These are phyloP conservation scores for Penicillium ochrochloron DNA, from an alignment of 495 filamentous ascomycete species.

Conservation along the genomic window DNA sequence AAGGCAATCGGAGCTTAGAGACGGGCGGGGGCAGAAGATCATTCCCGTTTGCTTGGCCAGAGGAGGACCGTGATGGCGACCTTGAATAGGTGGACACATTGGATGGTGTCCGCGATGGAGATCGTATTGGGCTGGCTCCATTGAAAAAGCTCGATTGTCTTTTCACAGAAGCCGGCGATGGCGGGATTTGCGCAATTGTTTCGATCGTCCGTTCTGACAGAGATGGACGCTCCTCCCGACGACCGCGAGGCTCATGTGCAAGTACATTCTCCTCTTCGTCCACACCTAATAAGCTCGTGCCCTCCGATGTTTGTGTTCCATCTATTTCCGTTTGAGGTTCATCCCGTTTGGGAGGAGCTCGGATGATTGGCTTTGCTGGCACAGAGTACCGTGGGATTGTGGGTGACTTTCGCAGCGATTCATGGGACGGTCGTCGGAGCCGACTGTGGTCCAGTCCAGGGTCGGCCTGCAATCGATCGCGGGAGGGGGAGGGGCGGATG, in stretches of 20 bases:
- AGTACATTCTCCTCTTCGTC: slow-evolving; percentile 25
- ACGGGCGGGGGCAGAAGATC: slow-evolving; percentile 34
- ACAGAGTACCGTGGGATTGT: slow-evolving; percentile 34
- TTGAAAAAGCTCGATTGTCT: slow-evolving; percentile 66
- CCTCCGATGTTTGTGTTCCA: slow-evolving; percentile 25
- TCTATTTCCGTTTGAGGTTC: slow-evolving; percentile 24
- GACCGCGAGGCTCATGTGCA: slow-evolving; percentile 38
- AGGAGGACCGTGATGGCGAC: slow-evolving; percentile 52
- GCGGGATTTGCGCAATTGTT: slow-evolving; percentile 65
- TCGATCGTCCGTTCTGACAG: slow-evolving; percentile 73
- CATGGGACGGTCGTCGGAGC: slow-evolving; percentile 47
- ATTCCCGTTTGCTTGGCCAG: slow-evolving; percentile 36
- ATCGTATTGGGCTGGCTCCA: slow-evolving; percentile 58
- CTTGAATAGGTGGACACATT: slow-evolving; percentile 53
- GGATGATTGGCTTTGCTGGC: slow-evolving; percentile 28
- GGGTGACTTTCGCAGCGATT: slow-evolving; percentile 45
- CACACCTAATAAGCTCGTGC: slow-evolving; percentile 21
- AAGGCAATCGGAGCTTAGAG: slow-evolving; percentile 40
- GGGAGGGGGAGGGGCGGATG: slow-evolving; percentile 50
- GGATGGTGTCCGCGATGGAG: slow-evolving; percentile 59
- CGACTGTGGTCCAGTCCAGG: slow-evolving; percentile 43
- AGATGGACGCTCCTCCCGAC: slow-evolving; percentile 51
- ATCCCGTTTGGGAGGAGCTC: slow-evolving; percentile 22
- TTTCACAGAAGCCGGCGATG: slow-evolving; percentile 62
- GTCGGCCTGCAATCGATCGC: slow-evolving; percentile 49